Percentiles rank a stretch among this genome's conserved stretches.
These are phyloP conservation scores for Hanseniaspora nectarophila DNA, from an alignment of 805 yeast genomes.

Conservation along the genomic window DNA sequence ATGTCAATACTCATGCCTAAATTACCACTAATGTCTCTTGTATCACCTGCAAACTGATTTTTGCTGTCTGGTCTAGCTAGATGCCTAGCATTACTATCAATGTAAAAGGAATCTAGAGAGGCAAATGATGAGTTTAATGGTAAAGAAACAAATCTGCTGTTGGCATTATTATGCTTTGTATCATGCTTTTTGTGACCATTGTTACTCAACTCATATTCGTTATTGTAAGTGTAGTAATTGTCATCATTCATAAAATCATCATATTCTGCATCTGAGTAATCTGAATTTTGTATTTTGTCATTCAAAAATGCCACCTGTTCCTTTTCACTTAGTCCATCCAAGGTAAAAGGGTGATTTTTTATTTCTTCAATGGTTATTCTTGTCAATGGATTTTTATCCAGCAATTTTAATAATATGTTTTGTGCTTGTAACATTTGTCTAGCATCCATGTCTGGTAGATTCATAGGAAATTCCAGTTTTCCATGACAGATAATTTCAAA, in stretches of 20 bases:
- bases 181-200: slow-evolving; percentile 1
- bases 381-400: slow-evolving; percentile 55
- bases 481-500: slow-evolving; percentile 68
- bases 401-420: slow-evolving; percentile 49
- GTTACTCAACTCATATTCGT: slow-evolving; percentile 20
- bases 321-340: slow-evolving; percentile 31
- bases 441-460: slow-evolving; percentile 24
- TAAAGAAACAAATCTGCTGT: slow-evolving; percentile 40
- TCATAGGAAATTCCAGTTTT: slow-evolving; percentile 46
- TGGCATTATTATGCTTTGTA: slow-evolving; percentile 20
- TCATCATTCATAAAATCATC: slow-evolving; percentile 12
- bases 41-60: neutral
- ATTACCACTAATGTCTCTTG: neutral
- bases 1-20: neutral
- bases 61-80: neutral
- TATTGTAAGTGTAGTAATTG: neutral
- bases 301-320: slow-evolving; percentile 19
- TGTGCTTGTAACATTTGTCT: slow-evolving; percentile 34
- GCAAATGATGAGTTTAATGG: slow-evolving; percentile 69
- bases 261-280: slow-evolving; percentile 9
- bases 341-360: slow-evolving; percentile 62
- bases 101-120: slow-evolving; percentile 57
- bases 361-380: slow-evolving; percentile 63
- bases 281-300: slow-evolving; percentile 1
- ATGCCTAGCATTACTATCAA: slow-evolving; percentile 36